These are phyloP conservation scores for Hura crepitans DNA, from an alignment of 441 rosid genomes.

Conservation along the genomic window DNA sequence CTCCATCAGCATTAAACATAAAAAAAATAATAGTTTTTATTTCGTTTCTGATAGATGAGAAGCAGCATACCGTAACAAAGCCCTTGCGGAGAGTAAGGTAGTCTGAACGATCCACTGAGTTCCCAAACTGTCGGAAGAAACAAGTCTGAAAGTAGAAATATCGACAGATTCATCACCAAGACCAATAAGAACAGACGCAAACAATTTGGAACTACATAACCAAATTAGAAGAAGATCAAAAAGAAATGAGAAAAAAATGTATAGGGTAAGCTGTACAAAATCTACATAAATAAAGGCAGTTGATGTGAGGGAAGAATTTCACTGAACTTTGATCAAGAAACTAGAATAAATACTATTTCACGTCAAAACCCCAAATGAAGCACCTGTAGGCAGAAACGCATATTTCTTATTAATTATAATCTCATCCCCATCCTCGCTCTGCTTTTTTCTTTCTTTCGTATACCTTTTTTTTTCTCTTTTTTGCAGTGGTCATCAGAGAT, in stretches of 20 bases:
- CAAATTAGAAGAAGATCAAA: neutral
- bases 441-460: too few relatives aligned
- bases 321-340: neutral
- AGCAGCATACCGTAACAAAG: constrained; percentile 56
- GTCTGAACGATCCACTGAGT: constrained; percentile 72
- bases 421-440: too few relatives aligned
- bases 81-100: constrained; percentile 82
- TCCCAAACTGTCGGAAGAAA: constrained; percentile 80
- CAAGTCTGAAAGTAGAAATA: constrained; percentile 50
- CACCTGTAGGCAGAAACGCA: neutral
- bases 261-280: neutral
- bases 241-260: neutral
- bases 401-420: neutral
- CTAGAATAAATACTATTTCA: neutral
- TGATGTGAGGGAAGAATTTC: neutral
- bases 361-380: neutral
- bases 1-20: neutral
- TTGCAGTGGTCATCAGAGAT: too few relatives aligned
- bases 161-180: constrained; percentile 9
- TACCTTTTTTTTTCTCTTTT: too few relatives aligned
- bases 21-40: neutral
- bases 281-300: neutral
- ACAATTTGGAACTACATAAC: neutral
- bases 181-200: constrained; percentile 9
- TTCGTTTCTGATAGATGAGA: constrained; percentile 5